phyloP scores from a whole-genome alignment of 2,329 filamentous ascomycete genomes.

The Bipolaris zeicola region DNA sequence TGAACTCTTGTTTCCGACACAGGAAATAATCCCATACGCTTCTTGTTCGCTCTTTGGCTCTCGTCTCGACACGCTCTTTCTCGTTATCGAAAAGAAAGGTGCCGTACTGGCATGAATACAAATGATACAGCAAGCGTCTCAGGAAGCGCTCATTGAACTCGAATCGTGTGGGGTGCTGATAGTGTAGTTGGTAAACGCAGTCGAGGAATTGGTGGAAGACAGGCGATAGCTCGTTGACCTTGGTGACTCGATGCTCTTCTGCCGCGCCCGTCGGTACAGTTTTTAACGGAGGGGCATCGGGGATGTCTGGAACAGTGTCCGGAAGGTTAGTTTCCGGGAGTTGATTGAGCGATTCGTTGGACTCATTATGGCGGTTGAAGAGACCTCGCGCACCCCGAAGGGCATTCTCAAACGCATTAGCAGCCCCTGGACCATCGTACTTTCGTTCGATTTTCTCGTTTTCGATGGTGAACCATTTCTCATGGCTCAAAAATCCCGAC shows the following conservation, averaged over 20 bases:
- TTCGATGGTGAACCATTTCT: constrained; percentile 92
- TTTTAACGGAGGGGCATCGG: constrained; percentile 44
- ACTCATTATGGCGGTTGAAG: constrained; percentile 80
- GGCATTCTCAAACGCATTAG: constrained; percentile 84
- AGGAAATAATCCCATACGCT: constrained; percentile 98
- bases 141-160: constrained; percentile 97
- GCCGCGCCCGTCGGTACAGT: constrained; percentile 49
- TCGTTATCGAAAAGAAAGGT: constrained; percentile 97
- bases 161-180: constrained; percentile 85
- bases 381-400: constrained; percentile 85
- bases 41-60: constrained; percentile 71
- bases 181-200: constrained; percentile 85
- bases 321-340: constrained; percentile 55
- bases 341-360: constrained; percentile 67
- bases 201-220: constrained; percentile 98
- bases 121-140: constrained; percentile 84
- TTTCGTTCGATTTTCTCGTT: constrained; percentile 71
- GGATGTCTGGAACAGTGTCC: constrained; percentile 55
- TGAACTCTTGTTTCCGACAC: constrained; percentile 77
- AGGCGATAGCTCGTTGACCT: constrained; percentile 88
- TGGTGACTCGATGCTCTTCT: constrained; percentile 71
- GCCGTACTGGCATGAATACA: constrained; percentile 95
- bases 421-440: constrained; percentile 49
- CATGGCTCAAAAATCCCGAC: constrained; percentile 84
- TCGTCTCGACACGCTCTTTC: constrained; percentile 77